Conservation (phyloP, 2,329 filamentous ascomycete species). For the Colletotrichum siamense region DNA sequence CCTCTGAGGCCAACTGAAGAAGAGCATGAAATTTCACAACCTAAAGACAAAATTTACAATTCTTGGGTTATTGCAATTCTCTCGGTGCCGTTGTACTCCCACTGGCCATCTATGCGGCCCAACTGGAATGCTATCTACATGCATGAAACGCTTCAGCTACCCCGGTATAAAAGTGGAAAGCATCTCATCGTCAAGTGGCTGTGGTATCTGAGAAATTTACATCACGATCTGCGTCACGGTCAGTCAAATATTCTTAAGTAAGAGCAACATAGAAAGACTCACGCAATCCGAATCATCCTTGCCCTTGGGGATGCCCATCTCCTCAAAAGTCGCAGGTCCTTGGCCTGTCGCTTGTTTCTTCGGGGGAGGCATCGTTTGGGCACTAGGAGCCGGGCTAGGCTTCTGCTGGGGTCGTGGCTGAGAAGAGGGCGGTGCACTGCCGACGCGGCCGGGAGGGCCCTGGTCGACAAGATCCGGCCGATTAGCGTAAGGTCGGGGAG, state of each 20-base stretch:
- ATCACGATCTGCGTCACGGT: slow-evolving; percentile 12
- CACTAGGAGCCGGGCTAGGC: slow-evolving; percentile 33
- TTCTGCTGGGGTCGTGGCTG: slow-evolving; percentile 29
- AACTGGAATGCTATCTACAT: slow-evolving; percentile 10
- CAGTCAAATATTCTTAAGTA: neutral
- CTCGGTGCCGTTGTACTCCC: neutral
- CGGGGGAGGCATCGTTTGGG: slow-evolving; percentile 38
- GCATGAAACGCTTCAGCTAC: neutral
- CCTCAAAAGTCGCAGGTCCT: slow-evolving; percentile 94
- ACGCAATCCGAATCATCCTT: slow-evolving; percentile 93
- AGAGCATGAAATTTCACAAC: neutral
- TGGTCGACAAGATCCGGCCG: slow-evolving; percentile 17
- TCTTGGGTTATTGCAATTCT: neutral
- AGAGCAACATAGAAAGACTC: slow-evolving; percentile 42
- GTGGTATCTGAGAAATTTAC: slow-evolving; percentile 20
- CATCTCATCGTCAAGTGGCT: slow-evolving; percentile 14
- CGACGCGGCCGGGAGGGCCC: slow-evolving; percentile 32
- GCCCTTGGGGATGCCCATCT: slow-evolving; percentile 90
- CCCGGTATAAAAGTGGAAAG: neutral
- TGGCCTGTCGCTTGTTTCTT: slow-evolving; percentile 61
- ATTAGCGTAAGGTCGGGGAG: slow-evolving; percentile 4
- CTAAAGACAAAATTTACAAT: neutral
- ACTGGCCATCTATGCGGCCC: neutral
- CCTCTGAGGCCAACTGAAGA: neutral
- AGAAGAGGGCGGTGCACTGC: slow-evolving; percentile 40